Base-by-base conservation (phyloP, 2,329 filamentous ascomycete genomes). In the Gnomoniopsis sp. region DNA sequence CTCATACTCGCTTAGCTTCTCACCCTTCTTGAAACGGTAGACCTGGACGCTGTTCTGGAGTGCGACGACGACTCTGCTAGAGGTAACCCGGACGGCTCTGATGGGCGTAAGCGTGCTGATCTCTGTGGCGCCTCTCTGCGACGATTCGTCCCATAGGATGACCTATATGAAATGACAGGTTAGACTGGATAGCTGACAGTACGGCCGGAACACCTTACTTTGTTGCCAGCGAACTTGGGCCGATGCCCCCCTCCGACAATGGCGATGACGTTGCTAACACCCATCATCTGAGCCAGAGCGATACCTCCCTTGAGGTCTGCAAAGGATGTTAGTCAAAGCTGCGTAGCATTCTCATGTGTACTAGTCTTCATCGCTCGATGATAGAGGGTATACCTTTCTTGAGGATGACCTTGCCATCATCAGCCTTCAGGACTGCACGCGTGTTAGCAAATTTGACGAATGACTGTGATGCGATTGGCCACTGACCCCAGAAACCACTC, bases 111-210 rank as follows among this genome's bases (percentile, higher is more conserved):
- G 84, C 62, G 93, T 88, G 58, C 93, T 88, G 66, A 98, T 89
- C 63, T 93, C 88, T 15, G 90, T 81, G 8, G 88, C 86, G 10
- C 79, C 74, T 64, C 88, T 89, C 62, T 88, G 86, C 65, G 89
- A 90, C 61, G 85, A 81, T 67, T 96, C 91, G 72, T 99, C 93
- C 93, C 93, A 98, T 66, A 98, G 90, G 64, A 96, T 87, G 51
- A 93, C 82, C 85, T 88, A 58, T 2, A 23, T 7, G 23, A 65
- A 6, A 41, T n/a, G 41, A 44, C n/a, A 17, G 19, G 11, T 44
- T 23, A 23, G 21, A 12, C 14, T 23, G 7, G 19, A 19, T 10
- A 19, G 41, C 15, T 6, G 11, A 21, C 19, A 23, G 7, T 14
- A 6, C 21, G 44, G 33, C 22, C 12, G 41, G 19, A 30, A 15